A percentile compares a stretch with the other conserved stretches of the same genome.
Conservation (phyloP, 805 yeast species). For the Candida ipomoeae region DNA sequence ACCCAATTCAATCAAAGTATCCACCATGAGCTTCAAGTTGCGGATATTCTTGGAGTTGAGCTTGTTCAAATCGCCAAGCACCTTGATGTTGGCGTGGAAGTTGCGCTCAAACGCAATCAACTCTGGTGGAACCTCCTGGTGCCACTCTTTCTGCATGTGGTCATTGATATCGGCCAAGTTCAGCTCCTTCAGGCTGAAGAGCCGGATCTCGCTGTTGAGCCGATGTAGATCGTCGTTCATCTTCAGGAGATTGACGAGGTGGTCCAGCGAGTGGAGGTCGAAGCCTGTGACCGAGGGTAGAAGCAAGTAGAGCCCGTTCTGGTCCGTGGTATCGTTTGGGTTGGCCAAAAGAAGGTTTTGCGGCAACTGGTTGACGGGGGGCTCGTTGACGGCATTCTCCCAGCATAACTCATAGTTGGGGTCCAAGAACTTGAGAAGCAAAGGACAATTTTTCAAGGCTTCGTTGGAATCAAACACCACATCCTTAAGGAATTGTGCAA, state of each 20-base stretch:
- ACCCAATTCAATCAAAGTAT: conserved; percentile 47
- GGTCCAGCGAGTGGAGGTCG: conserved; percentile 29
- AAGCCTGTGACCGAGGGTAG: conserved; percentile 43
- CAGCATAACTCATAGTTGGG: conserved; percentile 48
- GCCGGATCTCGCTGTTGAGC: conserved; percentile 30
- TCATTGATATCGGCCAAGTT: conserved; percentile 11
- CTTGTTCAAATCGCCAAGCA: conserved; percentile 34
- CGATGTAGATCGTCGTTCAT: conserved; percentile 33
- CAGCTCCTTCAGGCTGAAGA: conserved; percentile 25
- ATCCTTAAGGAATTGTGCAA: conserved; percentile 42
- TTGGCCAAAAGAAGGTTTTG: conserved; percentile 46
- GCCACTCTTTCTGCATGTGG: conserved; percentile 10
- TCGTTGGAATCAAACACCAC: conserved; percentile 29
- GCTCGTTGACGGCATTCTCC: conserved; percentile 47
- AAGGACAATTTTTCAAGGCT: conserved; percentile 31
- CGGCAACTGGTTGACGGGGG: conserved; percentile 43
- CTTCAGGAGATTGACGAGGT: conserved; percentile 28
- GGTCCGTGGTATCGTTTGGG: conserved; percentile 48
- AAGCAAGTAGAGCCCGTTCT: conserved; percentile 49
- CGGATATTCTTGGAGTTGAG: conserved; percentile 35
- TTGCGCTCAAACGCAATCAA: conserved; percentile 32
- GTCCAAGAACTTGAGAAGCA: conserved; percentile 47
- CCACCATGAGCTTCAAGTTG: conserved; percentile 36
- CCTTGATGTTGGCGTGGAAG: conserved; percentile 30
- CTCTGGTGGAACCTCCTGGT: conserved; percentile 24